These are phyloP conservation scores for Glycyrrhiza uralensis DNA, from an alignment of 306 rosid genomes.

Conservation along the genomic window DNA sequence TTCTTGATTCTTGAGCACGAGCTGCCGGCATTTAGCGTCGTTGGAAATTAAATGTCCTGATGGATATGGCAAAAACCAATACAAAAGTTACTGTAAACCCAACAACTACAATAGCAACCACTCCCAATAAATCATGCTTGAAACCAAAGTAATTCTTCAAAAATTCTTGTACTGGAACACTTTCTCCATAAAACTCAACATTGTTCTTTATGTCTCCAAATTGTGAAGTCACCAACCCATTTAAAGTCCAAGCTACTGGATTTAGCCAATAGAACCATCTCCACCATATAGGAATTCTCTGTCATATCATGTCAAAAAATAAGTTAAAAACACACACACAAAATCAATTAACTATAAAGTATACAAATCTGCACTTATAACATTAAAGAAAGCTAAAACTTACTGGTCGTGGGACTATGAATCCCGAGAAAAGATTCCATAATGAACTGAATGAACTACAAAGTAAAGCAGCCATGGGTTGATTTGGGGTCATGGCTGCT, in stretches of 20 bases:
- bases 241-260: constrained; percentile 47
- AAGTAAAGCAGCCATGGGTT: constrained; percentile 21
- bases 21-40: constrained; percentile 8
- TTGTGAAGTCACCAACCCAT: constrained; percentile 48
- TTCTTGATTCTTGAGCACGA: no score
- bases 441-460: constrained; percentile 19
- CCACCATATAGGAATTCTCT: constrained; percentile 50
- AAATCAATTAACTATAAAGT: no score
- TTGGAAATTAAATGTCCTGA: constrained; percentile 33
- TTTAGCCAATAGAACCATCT: constrained; percentile 26
- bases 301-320: background rate
- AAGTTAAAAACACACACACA: no score
- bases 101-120: constrained; percentile 13
- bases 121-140: constrained; percentile 27
- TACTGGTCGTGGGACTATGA: constrained; percentile 42
- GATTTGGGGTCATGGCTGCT: constrained; percentile 43
- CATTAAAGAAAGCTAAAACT: constrained; percentile 14
- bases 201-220: constrained; percentile 34
- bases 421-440: constrained; percentile 49
- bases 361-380: background rate
- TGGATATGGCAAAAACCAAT: background rate
- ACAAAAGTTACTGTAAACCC: constrained; percentile 22
- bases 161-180: constrained; percentile 20
- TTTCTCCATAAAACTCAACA: background rate
- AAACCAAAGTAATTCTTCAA: constrained; percentile 28